Conservation (phyloP, 2,329 filamentous ascomycete species). For the Sarocladiaceae sp. region DNA sequence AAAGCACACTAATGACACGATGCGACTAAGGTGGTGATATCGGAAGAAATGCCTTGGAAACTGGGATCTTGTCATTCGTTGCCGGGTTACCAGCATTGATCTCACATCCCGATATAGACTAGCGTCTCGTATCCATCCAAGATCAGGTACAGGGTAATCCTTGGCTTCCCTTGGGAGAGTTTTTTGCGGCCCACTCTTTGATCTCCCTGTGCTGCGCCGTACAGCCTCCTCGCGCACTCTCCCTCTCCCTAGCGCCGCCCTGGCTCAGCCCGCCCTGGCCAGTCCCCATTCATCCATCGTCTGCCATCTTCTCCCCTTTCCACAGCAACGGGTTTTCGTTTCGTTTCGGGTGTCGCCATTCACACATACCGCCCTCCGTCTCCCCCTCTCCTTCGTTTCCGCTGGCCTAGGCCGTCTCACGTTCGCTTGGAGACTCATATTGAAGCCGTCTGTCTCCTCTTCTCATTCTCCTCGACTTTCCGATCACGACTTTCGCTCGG, state of each 20-base stretch:
- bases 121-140: background rate
- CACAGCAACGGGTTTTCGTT: slow-evolving; percentile 13
- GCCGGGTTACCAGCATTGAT: slow-evolving; percentile 3
- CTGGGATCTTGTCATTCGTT: background rate
- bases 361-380: background rate
- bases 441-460: background rate
- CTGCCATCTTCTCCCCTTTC: slow-evolving; percentile 11
- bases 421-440: slow-evolving; percentile 2
- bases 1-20: background rate
- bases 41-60: background rate
- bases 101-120: background rate
- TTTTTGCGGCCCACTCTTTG: slow-evolving; percentile 3
- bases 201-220: background rate
- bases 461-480: background rate
- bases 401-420: slow-evolving; percentile 8
- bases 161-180: background rate
- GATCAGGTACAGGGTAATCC: slow-evolving; percentile 2
- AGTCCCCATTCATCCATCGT: background rate
- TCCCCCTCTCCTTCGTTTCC: slow-evolving; percentile 2
- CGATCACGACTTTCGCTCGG: background rate
- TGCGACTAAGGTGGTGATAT: background rate
- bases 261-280: background rate
- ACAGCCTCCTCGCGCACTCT: background rate
- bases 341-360: slow-evolving; percentile 8
- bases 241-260: slow-evolving; percentile 5